Conservation (phyloP, 768 basidiomycete genomes). For the Rhizopogon rudus region DNA sequence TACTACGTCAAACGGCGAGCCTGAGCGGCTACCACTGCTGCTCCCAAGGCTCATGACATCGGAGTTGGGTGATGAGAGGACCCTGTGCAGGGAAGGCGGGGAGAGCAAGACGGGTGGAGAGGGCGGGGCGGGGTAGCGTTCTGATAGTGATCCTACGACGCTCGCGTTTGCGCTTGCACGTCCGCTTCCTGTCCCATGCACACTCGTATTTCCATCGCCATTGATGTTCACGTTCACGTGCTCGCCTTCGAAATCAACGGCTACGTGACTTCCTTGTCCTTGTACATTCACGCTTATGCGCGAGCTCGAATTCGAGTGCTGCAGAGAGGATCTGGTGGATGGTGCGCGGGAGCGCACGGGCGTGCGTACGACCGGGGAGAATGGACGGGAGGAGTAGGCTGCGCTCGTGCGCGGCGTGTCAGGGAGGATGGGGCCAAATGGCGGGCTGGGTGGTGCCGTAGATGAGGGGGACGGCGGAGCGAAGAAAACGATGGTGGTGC, state of each 20-base stretch:
- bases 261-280: background rate
- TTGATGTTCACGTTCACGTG: background rate
- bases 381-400: constrained; percentile 21
- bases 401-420: constrained; percentile 24
- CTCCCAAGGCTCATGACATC: background rate
- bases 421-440: constrained; percentile 25
- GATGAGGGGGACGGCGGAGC: background rate
- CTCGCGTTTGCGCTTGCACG: constrained; percentile 1
- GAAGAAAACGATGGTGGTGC: background rate
- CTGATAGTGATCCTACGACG: constrained; percentile 22
- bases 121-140: constrained; percentile 24
- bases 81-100: constrained; percentile 11
- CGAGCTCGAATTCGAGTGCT: background rate
- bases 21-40: background rate
- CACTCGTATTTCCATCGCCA: background rate
- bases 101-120: constrained; percentile 25
- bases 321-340: background rate
- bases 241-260: background rate
- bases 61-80: constrained; percentile 5
- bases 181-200: background rate
- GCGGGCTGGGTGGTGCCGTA: constrained; percentile 2
- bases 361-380: constrained; percentile 19
- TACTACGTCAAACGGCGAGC: background rate
- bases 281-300: background rate
- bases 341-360: background rate